Conservation (phyloP, 2,329 filamentous ascomycete genomes). For the Penicillium sp. region DNA sequence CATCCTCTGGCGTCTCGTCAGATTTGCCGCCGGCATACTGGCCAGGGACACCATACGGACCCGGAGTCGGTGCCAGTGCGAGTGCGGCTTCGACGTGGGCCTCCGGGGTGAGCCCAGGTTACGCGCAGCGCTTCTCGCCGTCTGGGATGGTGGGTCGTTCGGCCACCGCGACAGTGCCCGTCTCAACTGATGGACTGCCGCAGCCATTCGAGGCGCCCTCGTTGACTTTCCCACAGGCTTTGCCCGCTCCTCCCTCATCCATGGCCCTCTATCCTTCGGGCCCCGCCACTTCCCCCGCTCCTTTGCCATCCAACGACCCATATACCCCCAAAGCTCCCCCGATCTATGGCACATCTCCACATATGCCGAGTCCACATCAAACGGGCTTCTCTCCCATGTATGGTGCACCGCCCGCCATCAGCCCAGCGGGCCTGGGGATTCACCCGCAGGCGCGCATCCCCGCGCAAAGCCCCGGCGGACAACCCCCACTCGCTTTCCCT, state of each 20-base stretch:
- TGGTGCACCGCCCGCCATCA: slow-evolving; percentile 30
- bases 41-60: slow-evolving; percentile 61
- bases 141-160: slow-evolving; percentile 59
- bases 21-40: slow-evolving; percentile 61
- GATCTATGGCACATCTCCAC: slow-evolving; percentile 41
- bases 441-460: slow-evolving; percentile 57
- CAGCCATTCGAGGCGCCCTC: slow-evolving; percentile 70
- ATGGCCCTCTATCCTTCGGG: slow-evolving; percentile 38
- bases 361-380: slow-evolving; percentile 57
- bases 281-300: slow-evolving; percentile 53
- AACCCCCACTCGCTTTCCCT: slow-evolving; percentile 38
- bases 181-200: slow-evolving; percentile 65
- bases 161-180: slow-evolving; percentile 60
- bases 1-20: slow-evolving; percentile 49
- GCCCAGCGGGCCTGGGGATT: slow-evolving; percentile 46
- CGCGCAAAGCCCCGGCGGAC: slow-evolving; percentile 54
- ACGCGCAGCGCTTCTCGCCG: slow-evolving; percentile 59
- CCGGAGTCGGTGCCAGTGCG: slow-evolving; percentile 10
- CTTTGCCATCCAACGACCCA: slow-evolving; percentile 62
- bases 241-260: slow-evolving; percentile 61
- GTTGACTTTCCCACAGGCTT: slow-evolving; percentile 64
- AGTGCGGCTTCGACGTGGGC: slow-evolving; percentile 50
- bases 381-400: slow-evolving; percentile 46
- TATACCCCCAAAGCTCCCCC: slow-evolving; percentile 57
- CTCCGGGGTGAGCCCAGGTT: slow-evolving; percentile 42